Conservation (phyloP, 1,284 basidiomycete species). For the Polyporus tsugae region DNA sequence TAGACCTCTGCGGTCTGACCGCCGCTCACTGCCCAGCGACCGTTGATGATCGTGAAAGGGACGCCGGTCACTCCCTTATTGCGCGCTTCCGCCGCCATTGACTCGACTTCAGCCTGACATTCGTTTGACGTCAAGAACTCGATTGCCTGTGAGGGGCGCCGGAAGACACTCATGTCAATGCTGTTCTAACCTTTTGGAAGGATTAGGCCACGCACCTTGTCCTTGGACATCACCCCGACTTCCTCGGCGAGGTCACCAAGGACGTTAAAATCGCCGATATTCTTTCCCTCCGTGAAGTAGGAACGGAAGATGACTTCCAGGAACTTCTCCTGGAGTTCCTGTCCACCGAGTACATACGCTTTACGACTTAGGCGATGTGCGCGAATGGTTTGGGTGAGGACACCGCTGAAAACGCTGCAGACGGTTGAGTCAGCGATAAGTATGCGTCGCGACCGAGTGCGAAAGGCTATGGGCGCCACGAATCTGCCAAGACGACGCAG, state of each 20-base stretch:
- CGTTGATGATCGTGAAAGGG: conserved; percentile 82
- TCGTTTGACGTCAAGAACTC: conserved; percentile 76
- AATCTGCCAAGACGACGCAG: neutral
- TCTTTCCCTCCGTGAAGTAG: conserved; percentile 69
- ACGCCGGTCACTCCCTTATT: conserved; percentile 80
- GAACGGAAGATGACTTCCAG: conserved; percentile 71
- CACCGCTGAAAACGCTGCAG: conserved; percentile 59
- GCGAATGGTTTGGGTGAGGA: conserved; percentile 68
- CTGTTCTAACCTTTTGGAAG: neutral
- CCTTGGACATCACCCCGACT: conserved; percentile 66
- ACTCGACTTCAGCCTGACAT: conserved; percentile 69
- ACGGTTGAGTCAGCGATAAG: neutral
- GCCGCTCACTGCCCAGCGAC: conserved; percentile 81
- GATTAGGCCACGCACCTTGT: conserved; percentile 54
- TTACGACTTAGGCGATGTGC: conserved; percentile 81
- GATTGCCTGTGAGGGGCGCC: conserved; percentile 41
- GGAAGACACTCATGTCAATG: neutral
- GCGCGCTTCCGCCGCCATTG: conserved; percentile 72
- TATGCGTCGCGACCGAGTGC: neutral
- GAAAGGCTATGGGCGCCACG: neutral
- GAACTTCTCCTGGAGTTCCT: conserved; percentile 64
- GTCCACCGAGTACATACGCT: conserved; percentile 73
- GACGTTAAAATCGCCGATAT: conserved; percentile 66
- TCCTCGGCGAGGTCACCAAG: conserved; percentile 70
- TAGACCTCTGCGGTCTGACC: conserved; percentile 78